These are phyloP conservation scores for Diplodia sapinea DNA, from an alignment of 2,329 filamentous ascomycete genomes.

Conservation along the genomic window DNA sequence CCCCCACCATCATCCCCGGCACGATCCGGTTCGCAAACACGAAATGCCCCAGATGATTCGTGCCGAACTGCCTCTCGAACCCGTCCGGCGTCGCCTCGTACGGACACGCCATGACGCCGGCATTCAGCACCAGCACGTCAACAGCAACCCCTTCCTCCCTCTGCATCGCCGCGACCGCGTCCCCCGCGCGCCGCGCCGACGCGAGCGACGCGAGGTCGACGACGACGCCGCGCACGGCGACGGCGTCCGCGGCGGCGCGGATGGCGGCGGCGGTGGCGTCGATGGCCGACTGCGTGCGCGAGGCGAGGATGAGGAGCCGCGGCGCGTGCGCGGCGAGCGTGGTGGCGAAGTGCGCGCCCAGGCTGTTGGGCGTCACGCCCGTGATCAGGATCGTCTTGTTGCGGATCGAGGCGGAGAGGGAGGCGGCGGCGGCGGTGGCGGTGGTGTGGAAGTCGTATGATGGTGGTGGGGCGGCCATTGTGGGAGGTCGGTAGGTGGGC, in stretches of 20 bases:
- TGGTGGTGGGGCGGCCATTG: background rate
- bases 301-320: conserved; percentile 43
- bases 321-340: conserved; percentile 41
- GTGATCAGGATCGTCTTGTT: conserved; percentile 34
- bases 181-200: conserved; percentile 45
- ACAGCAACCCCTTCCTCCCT: conserved; percentile 40
- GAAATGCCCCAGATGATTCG: conserved; percentile 55
- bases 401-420: conserved; percentile 3
- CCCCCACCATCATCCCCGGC: conserved; percentile 44
- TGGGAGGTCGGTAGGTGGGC: background rate
- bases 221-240: conserved; percentile 41
- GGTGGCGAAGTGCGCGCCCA: conserved; percentile 41
- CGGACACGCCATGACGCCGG: conserved; percentile 45
- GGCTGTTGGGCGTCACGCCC: conserved; percentile 41
- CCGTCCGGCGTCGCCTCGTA: conserved; percentile 46
- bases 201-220: conserved; percentile 48
- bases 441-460: conserved; percentile 39
- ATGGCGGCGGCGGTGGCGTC: conserved; percentile 49
- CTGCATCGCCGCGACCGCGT: conserved; percentile 38
- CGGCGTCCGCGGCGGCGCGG: conserved; percentile 40
- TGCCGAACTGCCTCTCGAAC: conserved; percentile 54
- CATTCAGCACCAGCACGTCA: conserved; percentile 53
- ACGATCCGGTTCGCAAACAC: conserved; percentile 53
- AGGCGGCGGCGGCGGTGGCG: conserved; percentile 32
- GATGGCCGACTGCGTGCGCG: conserved; percentile 52